Base-by-base conservation (phyloP, 202 grass and related monocot genomes). In the Elaeis oleifera region DNA sequence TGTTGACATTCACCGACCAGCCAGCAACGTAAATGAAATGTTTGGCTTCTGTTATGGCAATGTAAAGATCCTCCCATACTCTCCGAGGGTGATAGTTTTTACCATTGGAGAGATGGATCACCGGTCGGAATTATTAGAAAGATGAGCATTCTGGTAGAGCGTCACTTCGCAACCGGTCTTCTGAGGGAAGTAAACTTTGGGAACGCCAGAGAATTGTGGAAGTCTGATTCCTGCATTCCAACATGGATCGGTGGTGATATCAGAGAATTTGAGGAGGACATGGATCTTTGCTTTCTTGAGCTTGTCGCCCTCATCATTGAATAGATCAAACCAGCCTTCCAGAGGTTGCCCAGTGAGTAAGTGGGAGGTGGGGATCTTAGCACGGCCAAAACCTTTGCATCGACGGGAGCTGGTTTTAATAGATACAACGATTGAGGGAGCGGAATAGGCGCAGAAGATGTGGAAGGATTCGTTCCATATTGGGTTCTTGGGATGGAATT, bases 401-500 rank as follows among this genome's bases (percentile, higher is more conserved):
- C 76, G 50, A 83, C 15, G 5, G 74, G 68, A 78, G 76, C 74
- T 91, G 84, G 74, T 75, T 85, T 85, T 83, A 56, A 96, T 76
- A 16, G 78, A 88, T 79, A 90, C 63, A 3, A 61, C 76, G 49
- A 96, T 18, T 0, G 71, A 39, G 0, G 71, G 67, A 48, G 81
- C 69, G 0, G 76, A 61, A 60, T 96, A 64, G 7, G 84, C 84
- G 79, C 79, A 87, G 58, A 89, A 88, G 18, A 95, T 61, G 58
- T 74, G 80, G 76, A 95, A 90, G 0, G 86, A 90, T 36, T 95
- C 80, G 80, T 95, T 87, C 90, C 90, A 95, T 1, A 51, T 70
- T 2, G 80, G 86, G 18, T 49, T 70, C 61, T 58, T 70, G 1
- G 83, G 54, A 60, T 82, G 80, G 74, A 70, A 87, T 73, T 90